phyloP scores from a whole-genome alignment of 2,329 filamentous ascomycete genomes.

The Stagonosporopsis vannaccii region DNA sequence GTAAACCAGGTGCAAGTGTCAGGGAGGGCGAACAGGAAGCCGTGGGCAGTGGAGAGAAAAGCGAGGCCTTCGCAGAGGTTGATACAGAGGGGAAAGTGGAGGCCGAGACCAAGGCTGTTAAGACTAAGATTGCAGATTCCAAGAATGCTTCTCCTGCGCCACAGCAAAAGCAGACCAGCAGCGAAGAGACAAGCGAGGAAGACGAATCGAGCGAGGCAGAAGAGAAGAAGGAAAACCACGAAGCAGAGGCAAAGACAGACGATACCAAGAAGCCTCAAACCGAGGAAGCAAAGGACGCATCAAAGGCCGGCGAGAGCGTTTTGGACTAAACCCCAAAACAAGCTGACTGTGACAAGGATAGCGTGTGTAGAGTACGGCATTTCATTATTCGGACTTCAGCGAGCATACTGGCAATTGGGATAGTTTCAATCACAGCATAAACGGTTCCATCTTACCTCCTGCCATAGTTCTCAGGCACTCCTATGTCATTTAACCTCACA shows the following conservation, averaged over 20 bases:
- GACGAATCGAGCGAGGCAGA: constrained; percentile 1
- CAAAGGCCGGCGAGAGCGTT: constrained; percentile 48
- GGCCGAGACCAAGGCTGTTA: neutral
- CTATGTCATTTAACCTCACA: neutral
- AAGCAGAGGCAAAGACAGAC: neutral
- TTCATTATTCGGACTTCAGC: constrained; percentile 1
- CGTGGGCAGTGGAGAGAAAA: neutral
- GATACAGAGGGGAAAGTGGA: neutral
- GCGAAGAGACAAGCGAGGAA: constrained; percentile 7
- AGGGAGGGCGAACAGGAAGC: constrained; percentile 40
- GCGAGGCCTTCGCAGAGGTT: neutral
- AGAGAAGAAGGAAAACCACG: neutral
- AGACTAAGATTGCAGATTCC: constrained; percentile 14
- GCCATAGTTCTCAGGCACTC: neutral
- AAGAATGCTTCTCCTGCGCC: constrained; percentile 18
- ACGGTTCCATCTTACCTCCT: neutral
- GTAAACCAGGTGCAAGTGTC: constrained; percentile 47
- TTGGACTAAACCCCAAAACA: constrained; percentile 31
- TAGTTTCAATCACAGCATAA: neutral
- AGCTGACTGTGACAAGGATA: neutral
- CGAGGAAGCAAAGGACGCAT: constrained; percentile 34
- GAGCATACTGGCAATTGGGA: constrained; percentile 2
- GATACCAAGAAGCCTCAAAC: constrained; percentile 25
- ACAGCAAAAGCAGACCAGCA: constrained; percentile 23
- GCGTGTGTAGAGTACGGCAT: neutral